These are phyloP conservation scores for Parascedosporium putredinis DNA, from an alignment of 2,329 filamentous ascomycete genomes.

Conservation along the genomic window DNA sequence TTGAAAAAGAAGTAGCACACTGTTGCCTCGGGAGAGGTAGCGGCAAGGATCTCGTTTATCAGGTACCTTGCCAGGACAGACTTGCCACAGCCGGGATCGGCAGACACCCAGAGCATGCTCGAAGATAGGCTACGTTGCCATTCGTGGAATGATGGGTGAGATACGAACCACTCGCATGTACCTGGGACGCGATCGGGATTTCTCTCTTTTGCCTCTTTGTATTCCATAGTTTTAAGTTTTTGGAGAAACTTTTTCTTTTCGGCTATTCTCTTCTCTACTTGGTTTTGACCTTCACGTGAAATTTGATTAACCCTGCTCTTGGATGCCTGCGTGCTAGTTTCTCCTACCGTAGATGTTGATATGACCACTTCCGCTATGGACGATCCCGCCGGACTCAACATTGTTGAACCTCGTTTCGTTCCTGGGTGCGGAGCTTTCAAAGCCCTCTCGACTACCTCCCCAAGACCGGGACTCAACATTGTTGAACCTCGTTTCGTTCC, in stretches of 20 bases:
- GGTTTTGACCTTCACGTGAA: too few species aligned
- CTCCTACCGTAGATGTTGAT: too few species aligned
- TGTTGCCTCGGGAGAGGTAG: slow-evolving; percentile 12
- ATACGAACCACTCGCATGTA: slow-evolving; percentile 15
- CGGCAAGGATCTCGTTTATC: slow-evolving; percentile 19
- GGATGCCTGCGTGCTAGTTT: too few species aligned
- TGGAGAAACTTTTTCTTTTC: not conserved
- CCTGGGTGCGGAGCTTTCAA: too few species aligned
- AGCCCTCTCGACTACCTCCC: too few species aligned
- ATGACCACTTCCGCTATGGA: too few species aligned
- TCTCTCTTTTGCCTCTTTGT: slow-evolving; percentile 16
- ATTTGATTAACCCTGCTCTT: too few species aligned
- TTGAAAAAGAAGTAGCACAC: slow-evolving; percentile 35
- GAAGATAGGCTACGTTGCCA: slow-evolving; percentile 12
- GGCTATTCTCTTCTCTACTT: not conserved
- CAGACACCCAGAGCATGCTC: slow-evolving; percentile 24
- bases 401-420: too few species aligned
- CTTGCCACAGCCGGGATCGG: slow-evolving; percentile 33
- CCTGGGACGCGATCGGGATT: slow-evolving; percentile 21
- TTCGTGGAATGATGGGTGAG: slow-evolving; percentile 10
- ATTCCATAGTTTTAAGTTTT: not conserved
- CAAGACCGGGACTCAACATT: too few species aligned
- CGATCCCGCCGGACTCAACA: too few species aligned
- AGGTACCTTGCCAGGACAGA: slow-evolving; percentile 29
- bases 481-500: too few species aligned